A percentile compares a stretch with the other conserved stretches of the same genome.
phyloP scores from a whole-genome alignment of 306 rosid species.

The Senna tora region DNA sequence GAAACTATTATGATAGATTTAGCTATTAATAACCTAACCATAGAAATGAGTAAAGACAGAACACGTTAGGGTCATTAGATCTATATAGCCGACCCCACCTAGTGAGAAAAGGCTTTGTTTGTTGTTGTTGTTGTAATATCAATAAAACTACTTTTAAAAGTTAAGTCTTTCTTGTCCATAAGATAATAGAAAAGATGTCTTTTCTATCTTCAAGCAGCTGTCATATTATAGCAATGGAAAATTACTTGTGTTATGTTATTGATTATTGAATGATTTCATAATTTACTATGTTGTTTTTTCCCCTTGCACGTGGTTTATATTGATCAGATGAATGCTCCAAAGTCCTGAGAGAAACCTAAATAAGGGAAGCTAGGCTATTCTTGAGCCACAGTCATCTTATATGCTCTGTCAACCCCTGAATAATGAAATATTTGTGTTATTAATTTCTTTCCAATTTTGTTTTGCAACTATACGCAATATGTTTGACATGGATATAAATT shows the following conservation, averaged over 20 bases:
- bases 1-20: too few relatives aligned
- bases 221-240: background rate
- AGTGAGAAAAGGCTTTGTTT: too few relatives aligned
- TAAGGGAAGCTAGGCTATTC: background rate
- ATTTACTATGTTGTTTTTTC: background rate
- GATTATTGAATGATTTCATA: background rate
- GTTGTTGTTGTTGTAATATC: too few relatives aligned
- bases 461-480: background rate
- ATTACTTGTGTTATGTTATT: background rate
- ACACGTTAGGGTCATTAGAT: too few relatives aligned
- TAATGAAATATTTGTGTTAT: background rate
- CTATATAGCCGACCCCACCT: too few relatives aligned
- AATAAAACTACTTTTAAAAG: too few relatives aligned
- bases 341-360: background rate
- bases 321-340: background rate
- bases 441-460: background rate
- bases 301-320: background rate
- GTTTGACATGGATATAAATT: slow-evolving; percentile 9
- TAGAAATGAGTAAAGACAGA: too few relatives aligned
- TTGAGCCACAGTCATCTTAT: slow-evolving; percentile 8
- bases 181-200: background rate
- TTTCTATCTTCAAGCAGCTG: background rate
- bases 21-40: too few relatives aligned
- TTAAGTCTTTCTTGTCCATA: background rate
- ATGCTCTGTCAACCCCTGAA: background rate